Base-by-base conservation (phyloP, 805 yeast genomes). In the Ogataea ganodermae region DNA sequence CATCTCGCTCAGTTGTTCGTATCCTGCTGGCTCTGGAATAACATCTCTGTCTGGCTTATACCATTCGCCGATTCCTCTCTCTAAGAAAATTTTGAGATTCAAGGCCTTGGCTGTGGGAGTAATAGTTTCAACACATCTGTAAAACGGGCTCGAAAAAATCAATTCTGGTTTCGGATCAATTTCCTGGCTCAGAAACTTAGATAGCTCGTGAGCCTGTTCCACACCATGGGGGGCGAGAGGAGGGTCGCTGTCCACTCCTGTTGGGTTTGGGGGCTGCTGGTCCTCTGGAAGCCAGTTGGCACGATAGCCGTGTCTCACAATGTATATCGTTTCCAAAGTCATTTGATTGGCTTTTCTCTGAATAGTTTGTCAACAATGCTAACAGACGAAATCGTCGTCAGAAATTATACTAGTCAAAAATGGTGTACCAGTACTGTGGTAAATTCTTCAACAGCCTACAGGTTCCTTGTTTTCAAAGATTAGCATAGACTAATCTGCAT, bases 21-120 rank as follows among this genome's bases (percentile, higher is more conserved):
- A 67, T 17, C 73, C 64, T 0, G 86, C 89, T 1, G 97, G 91
- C 21, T 66, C 69, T 2, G 97, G 96, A 50, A 86, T 80, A 12
- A 80, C 71, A 1, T 72, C 72, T 57, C 96, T 72, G 36, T 79
- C 79, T n/a, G 80, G 81, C 57, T 80, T 79, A 61, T 86, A 92
- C 96, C 96, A 90, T 68, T 94, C 97, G 18, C 97, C 95, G 21
- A 92, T 74, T 0, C 97, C 98, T 44, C 83, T 69, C 58, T 94
- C 99, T 4, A 87, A 66, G 41, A 69, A 74, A 9, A 91, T 78
- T 10, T 81, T 79, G 28, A 86, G 56, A 4, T 74, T 81, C 13
- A 89, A 66, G 22, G 63, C 62, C 35, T 80, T 71, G 1, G 96
- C 81, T 12, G 84, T 73, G 2, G 96, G 96, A 9, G 75, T 67